These are phyloP conservation scores for Xylaria longipes DNA, from an alignment of 495 filamentous ascomycete genomes.

Conservation along the genomic window DNA sequence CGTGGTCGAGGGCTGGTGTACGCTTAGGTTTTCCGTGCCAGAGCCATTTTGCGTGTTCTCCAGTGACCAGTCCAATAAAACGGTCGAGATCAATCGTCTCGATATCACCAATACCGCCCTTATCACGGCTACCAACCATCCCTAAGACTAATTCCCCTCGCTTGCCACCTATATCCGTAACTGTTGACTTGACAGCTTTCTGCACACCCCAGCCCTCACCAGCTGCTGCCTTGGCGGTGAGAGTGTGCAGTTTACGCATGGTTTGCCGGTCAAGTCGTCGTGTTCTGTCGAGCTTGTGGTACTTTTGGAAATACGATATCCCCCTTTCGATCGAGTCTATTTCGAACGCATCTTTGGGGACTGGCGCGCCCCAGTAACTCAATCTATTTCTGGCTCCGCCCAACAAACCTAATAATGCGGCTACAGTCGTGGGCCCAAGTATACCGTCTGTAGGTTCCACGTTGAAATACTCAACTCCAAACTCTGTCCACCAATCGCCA, in stretches of 20 bases:
- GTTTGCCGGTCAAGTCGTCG: slow-evolving; percentile 83
- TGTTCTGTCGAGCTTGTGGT: slow-evolving; percentile 78
- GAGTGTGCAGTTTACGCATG: slow-evolving; percentile 76
- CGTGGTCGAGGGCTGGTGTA: slow-evolving; percentile 58
- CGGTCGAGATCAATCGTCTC: slow-evolving; percentile 89
- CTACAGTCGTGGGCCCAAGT: slow-evolving; percentile 89
- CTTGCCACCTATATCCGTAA: slow-evolving; percentile 94
- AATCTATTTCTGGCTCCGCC: slow-evolving; percentile 90
- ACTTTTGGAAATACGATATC: slow-evolving; percentile 87
- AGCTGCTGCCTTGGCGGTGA: slow-evolving; percentile 86
- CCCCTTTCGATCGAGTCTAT: slow-evolving; percentile 79
- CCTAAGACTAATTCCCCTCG: slow-evolving; percentile 92
- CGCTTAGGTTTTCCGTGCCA: slow-evolving; percentile 85
- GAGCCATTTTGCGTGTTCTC: slow-evolving; percentile 86
- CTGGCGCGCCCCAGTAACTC: slow-evolving; percentile 77
- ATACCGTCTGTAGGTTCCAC: slow-evolving; percentile 91
- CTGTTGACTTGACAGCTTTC: slow-evolving; percentile 91
- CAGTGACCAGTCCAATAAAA: slow-evolving; percentile 76
- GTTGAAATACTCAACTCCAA: slow-evolving; percentile 88
- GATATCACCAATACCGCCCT: slow-evolving; percentile 86
- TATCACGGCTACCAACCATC: slow-evolving; percentile 88
- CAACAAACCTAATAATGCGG: slow-evolving; percentile 84
- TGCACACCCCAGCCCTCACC: slow-evolving; percentile 76
- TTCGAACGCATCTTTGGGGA: slow-evolving; percentile 93
- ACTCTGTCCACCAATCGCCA: slow-evolving; percentile 95